A percentile compares a stretch with the other conserved stretches of the same genome.
phyloP scores from a whole-genome alignment of 2,329 filamentous ascomycete genomes.

The Cytospora leucostoma region DNA sequence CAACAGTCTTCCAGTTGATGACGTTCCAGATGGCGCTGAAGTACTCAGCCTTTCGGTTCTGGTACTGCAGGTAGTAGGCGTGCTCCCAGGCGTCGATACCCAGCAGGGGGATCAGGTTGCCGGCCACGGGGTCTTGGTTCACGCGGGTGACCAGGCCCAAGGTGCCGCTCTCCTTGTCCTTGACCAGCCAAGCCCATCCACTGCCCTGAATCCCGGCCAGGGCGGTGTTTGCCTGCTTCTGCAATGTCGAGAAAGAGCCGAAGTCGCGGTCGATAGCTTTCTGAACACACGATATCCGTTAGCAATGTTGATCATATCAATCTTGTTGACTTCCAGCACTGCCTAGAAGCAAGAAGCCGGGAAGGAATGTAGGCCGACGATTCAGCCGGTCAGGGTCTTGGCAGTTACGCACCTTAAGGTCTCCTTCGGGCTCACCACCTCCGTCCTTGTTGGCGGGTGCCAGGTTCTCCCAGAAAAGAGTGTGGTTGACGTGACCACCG shows the following conservation, averaged over 20 bases:
- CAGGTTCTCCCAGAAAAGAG: conserved; percentile 88
- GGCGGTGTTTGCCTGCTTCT: conserved; percentile 66
- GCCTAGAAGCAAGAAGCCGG: neutral
- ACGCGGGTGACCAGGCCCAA: conserved; percentile 69
- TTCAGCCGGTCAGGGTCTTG: neutral
- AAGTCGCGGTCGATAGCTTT: conserved; percentile 66
- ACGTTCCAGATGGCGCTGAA: conserved; percentile 93
- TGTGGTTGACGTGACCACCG: conserved; percentile 91
- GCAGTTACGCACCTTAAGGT: conserved; percentile 54
- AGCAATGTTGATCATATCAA: neutral
- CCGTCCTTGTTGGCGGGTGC: conserved; percentile 64
- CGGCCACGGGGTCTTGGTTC: conserved; percentile 89
- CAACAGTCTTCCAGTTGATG: conserved; percentile 90
- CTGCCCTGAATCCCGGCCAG: conserved; percentile 80
- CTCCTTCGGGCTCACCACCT: conserved; percentile 61
- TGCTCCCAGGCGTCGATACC: conserved; percentile 97
- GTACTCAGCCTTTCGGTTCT: conserved; percentile 97
- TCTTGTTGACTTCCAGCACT: neutral
- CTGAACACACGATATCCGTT: conserved; percentile 32
- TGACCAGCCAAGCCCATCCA: conserved; percentile 89
- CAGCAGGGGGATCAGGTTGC: conserved; percentile 77
- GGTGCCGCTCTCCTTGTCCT: conserved; percentile 63
- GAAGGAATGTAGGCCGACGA: neutral
- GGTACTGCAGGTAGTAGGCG: conserved; percentile 92
- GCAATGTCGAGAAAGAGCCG: conserved; percentile 65